Evolutionary conservation across 177 flowering plant genomes (phyloP), one percentile per base, ranked within the genome.

Genomic region (Telopea speciosissima): DNA sequence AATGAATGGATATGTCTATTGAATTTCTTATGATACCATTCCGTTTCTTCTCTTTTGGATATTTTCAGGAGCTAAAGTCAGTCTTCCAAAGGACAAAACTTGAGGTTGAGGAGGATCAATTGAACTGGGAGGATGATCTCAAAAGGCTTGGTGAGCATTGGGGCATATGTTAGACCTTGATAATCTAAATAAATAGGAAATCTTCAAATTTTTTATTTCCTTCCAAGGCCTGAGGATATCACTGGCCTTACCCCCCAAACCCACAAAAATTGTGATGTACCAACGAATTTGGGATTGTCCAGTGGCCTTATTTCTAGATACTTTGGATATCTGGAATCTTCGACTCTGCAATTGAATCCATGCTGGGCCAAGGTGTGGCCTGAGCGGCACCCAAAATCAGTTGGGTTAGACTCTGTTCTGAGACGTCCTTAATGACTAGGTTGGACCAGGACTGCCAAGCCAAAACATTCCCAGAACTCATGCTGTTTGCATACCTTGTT

Each of bases 61-160:
- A 13, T 49, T 77, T 78, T 75, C 76, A 90, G 97, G 90, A 85
- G 75, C 76, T 89, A 62, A 87, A 82, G 76, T 70, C 80, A 61
- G 69, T 31, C 65, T 83, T 77, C 61, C 75, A 66, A 69, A 85
- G 85, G 52, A 80, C 88, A 42, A 87, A 76, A 74, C 69, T 22
- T 44, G 82, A 85, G 69, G 80, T 89, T 23, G 77, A 72, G 21
- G 73, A 77, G 45, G 75, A 74, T 68, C 88, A 84, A 21, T 78
- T 73, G 62, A 73, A 72, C 25, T 92, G 97, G 93, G 83, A 79
- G 31, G 81, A 80, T 66, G 88, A 92, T 77, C 75, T 85, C 44
- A 72, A 67, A 33, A 83, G 74, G 65, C 88, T 92, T 62, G 88
- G 97, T 92, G 75, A 86, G 85, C 76, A 76, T 36, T 19, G 19